These are phyloP conservation scores for Stephanodiscus triporus DNA, from an alignment of 108 stramenopile species.

Conservation along the genomic window DNA sequence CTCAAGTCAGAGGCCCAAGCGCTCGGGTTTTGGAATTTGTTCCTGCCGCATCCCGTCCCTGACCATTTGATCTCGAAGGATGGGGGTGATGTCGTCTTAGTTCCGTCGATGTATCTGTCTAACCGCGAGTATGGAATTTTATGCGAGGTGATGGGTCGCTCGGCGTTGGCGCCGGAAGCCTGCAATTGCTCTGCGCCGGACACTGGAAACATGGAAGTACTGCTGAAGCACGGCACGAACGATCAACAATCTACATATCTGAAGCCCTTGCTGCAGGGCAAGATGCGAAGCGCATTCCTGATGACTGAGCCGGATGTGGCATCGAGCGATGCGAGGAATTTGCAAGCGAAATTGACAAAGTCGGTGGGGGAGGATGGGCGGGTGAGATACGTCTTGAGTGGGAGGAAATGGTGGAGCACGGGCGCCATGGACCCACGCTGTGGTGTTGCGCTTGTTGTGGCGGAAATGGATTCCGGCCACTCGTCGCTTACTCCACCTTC, in stretches of 20 bases:
- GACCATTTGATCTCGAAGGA: constrained; percentile 38
- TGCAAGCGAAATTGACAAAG: constrained; percentile 66
- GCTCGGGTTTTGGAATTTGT: constrained; percentile 91
- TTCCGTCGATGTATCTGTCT: constrained; percentile 49
- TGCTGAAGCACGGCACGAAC: constrained; percentile 86
- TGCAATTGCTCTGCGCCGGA: constrained; percentile 97
- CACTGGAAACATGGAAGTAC: constrained; percentile 98
- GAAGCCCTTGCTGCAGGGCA: constrained; percentile 77
- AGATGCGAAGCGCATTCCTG: constrained; percentile 86
- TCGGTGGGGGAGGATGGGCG: constrained; percentile 16
- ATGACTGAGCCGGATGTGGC: constrained; percentile 98
- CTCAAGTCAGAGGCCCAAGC: constrained; percentile 70
- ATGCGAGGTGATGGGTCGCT: constrained; percentile 91
- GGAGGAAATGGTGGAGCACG: constrained; percentile 93
- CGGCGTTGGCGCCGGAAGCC: constrained; percentile 85
- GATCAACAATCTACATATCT: constrained; percentile 78
- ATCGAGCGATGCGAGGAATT: constrained; percentile 91
- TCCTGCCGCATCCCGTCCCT: constrained; percentile 62
- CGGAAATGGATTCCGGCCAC: constrained; percentile 63
- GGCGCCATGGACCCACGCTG: constrained; percentile 95
- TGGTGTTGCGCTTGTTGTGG: constrained; percentile 87
- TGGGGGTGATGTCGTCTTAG: constrained; percentile 25
- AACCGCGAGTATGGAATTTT: constrained; percentile 89
- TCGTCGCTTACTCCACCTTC: constrained; percentile 11
- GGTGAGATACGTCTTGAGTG: constrained; percentile 69